Evolutionary conservation across 148 eudicot genomes (phyloP).

Genomic region (Silene uniflora): DNA sequence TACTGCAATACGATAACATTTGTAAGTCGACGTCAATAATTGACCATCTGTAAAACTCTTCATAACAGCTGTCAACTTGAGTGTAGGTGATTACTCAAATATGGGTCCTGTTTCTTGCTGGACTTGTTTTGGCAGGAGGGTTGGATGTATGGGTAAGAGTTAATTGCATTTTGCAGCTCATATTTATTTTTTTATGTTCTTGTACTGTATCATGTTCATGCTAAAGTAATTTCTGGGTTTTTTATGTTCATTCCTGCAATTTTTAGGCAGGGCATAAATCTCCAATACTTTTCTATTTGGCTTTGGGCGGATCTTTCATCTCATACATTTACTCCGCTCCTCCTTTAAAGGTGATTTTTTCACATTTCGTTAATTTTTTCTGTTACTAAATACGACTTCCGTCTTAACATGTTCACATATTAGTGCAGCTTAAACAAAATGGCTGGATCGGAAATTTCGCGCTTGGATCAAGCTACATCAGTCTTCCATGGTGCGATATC

Average conservation of each 20-base stretch:
- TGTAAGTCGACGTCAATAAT: neutral
- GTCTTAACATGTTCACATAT: conserved; percentile 10
- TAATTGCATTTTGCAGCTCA: conserved; percentile 1
- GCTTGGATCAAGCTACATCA: conserved; percentile 91
- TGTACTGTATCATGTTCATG: neutral
- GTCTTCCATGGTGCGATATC: conserved; percentile 78
- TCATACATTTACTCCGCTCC: conserved; percentile 98
- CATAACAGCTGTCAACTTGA: conserved; percentile 11
- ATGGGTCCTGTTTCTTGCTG: conserved; percentile 86
- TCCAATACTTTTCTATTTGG: conserved; percentile 77
- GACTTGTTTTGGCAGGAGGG: conserved; percentile 75
- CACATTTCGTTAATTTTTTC: conserved; percentile 10
- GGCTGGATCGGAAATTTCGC: conserved; percentile 99
- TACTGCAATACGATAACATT: conserved; percentile 20
- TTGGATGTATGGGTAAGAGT: conserved; percentile 88
- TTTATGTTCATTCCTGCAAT: conserved; percentile 17
- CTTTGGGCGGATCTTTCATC: conserved; percentile 80
- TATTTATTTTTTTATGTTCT: neutral
- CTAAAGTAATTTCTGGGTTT: conserved; percentile 12
- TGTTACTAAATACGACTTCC: neutral
- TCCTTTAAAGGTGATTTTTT: conserved; percentile 70
- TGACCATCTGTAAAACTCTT: neutral
- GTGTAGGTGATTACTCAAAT: conserved; percentile 86
- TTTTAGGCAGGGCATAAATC: conserved; percentile 82
- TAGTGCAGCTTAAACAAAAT: conserved; percentile 89